Base-by-base conservation (phyloP, 257 asterid genomes). In the Gardenia jasminoides region DNA sequence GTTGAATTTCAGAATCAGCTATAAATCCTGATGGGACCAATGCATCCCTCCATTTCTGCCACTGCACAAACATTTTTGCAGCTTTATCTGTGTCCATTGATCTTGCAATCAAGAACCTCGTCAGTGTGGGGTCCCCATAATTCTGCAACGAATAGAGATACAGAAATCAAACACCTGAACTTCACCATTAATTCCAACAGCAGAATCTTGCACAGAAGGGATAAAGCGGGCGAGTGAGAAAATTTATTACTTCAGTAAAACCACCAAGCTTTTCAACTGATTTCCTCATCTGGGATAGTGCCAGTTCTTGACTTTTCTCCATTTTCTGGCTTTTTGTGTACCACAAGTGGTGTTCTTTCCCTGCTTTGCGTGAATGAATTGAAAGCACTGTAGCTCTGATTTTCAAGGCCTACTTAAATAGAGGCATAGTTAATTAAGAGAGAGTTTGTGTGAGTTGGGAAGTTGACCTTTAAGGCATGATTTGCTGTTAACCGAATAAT, bases 91-190 rank as follows among this genome's bases (percentile, higher is more conserved):
- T 19, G 86, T 94, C 94, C 85, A 88, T 86, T 74, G 97, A 92
- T 82, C 98, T 92, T 48, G 98, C 98, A 65, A 92, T 88, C 97
- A 94, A 89, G 93, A 92, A 94, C 84, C 97, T 90, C 85, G 81
- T 76, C 84, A 94, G 80, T 43, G 91, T 91, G 13, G 82, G 75
- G 26, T 91, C 96, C 24, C 83, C 92, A 80, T 72, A 87, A 46
- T 82, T 78, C 98, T 94, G 85, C 1, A 46, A 6, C 50, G 1
- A 46, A 36, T 36, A 36, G 4, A 36, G 41, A 36, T 36, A 5
- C 41, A 36, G 4, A n/a, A 36, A 36, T 36, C 83, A 74, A 54
- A 68, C 54, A 67, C 26, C 41, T 56, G 19, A 68, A 24, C 59
- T 58, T 72, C 41, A 47, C 7, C n/a, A n/a, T n/a, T n/a, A n/a